A percentile compares a stretch with the other conserved stretches of the same genome.
Evolutionary conservation across 768 basidiomycete species (phyloP).

Genomic region (Calvatia gigantea): DNA sequence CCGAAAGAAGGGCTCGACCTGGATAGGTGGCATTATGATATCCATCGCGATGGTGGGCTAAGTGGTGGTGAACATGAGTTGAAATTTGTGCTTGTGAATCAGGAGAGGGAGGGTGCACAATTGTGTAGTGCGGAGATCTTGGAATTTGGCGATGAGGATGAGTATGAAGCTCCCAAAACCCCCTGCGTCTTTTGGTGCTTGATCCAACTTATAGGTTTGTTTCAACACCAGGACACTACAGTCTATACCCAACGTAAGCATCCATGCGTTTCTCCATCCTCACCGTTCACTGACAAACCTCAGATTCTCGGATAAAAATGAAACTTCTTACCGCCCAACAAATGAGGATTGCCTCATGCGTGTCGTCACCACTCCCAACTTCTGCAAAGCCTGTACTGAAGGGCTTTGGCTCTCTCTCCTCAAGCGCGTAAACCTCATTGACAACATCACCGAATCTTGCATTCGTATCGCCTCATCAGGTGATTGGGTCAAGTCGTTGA

Average conservation of each 20-base stretch:
- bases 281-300: background rate
- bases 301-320: conserved; percentile 63
- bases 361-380: conserved; percentile 60
- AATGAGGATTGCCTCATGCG: conserved; percentile 86
- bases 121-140: conserved; percentile 74
- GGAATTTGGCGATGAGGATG: conserved; percentile 62
- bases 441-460: conserved; percentile 43
- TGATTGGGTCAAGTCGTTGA: conserved; percentile 31
- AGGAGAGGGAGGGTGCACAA: conserved; percentile 55
- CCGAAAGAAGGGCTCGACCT: conserved; percentile 53
- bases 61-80: conserved; percentile 53
- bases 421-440: conserved; percentile 56
- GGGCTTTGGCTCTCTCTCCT: conserved; percentile 71
- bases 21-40: conserved; percentile 77
- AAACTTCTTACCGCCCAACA: conserved; percentile 74
- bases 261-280: background rate
- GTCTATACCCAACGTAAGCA: conserved; percentile 71
- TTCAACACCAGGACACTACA: conserved; percentile 51
- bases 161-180: conserved; percentile 39
- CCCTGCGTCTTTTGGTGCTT: background rate
- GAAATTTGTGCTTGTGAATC: conserved; percentile 51
- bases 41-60: conserved; percentile 39
- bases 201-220: conserved; percentile 47
- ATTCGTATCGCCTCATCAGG: background rate
- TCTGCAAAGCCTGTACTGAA: conserved; percentile 73